Evolutionary conservation across 2,329 filamentous ascomycete species (phyloP).

Genomic region (Camptophora hylomeconis): DNA sequence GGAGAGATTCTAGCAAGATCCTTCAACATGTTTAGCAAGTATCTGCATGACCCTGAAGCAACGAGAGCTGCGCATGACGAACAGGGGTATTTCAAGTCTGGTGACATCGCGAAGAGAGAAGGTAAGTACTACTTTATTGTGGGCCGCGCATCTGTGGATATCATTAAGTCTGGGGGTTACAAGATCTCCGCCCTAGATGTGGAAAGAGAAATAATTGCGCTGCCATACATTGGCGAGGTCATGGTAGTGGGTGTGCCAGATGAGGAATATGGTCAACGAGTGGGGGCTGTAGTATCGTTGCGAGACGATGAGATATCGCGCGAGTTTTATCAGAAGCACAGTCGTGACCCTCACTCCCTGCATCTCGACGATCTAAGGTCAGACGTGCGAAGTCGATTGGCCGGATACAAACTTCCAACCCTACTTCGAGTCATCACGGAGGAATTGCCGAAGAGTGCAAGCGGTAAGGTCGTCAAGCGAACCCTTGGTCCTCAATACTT

Average conservation of each 20-base stretch:
- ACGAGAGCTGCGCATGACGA: constrained; percentile 15
- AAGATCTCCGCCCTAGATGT: constrained; percentile 39
- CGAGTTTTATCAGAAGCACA: constrained; percentile 12
- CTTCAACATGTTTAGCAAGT: constrained; percentile 30
- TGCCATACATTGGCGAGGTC: constrained; percentile 35
- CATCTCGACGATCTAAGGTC: constrained; percentile 28
- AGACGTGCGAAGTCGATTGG: constrained; percentile 32
- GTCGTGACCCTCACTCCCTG: constrained; percentile 14
- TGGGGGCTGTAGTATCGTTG: constrained; percentile 29
- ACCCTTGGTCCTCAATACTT: constrained; percentile 29
- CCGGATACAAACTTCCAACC: constrained; percentile 38
- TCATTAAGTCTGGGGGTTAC: constrained; percentile 39
- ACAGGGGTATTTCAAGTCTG: constrained; percentile 31
- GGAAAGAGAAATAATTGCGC: constrained; percentile 33
- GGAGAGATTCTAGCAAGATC: constrained; percentile 33
- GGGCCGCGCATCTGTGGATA: constrained; percentile 34
- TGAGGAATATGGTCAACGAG: constrained; percentile 36
- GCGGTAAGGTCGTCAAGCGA: constrained; percentile 40
- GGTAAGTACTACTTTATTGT: constrained; percentile 31
- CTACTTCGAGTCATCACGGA: constrained; percentile 30
- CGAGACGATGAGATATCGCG: constrained; percentile 13
- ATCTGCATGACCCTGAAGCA: constrained; percentile 24
- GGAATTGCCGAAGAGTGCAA: constrained; percentile 36
- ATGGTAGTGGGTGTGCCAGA: constrained; percentile 38
- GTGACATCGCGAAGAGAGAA: constrained; percentile 22